Evolutionary conservation across 352 stramenopile species (phyloP).

Genomic region (Globisporangium recalcitrans): DNA sequence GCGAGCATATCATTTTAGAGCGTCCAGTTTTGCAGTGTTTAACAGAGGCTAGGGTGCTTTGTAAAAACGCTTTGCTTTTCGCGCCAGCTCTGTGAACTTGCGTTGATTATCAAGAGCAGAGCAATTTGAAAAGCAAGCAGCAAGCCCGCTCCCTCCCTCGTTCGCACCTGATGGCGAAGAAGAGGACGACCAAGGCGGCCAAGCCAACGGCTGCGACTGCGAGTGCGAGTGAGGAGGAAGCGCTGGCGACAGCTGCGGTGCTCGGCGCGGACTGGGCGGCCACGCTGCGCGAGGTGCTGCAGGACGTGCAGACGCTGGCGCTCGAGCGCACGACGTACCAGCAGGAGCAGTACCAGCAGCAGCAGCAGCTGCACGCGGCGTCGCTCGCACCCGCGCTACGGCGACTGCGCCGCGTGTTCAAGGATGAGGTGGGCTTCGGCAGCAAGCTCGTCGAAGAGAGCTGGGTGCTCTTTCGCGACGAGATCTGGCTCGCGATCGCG

Average conservation of each 20-base stretch:
- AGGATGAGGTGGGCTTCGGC: constrained; percentile 40
- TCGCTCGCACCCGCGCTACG: constrained; percentile 45
- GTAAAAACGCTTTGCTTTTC: no score
- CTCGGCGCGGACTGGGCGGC: constrained; percentile 47
- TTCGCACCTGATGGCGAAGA: background rate
- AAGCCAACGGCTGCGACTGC: background rate
- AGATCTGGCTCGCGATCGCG: constrained; percentile 48
- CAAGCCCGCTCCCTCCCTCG: background rate
- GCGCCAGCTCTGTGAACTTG: no score
- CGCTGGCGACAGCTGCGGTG: constrained; percentile 5
- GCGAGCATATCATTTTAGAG: no score
- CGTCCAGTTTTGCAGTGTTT: no score
- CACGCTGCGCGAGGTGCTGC: constrained; percentile 53
- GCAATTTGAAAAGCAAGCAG: constrained; percentile 2
- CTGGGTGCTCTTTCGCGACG: constrained; percentile 57
- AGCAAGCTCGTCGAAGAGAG: constrained; percentile 41
- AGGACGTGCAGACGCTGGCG: constrained; percentile 59
- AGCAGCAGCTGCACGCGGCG: constrained; percentile 8
- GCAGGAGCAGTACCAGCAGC: constrained; percentile 17
- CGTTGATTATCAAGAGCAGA: no score
- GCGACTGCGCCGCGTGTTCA: constrained; percentile 42
- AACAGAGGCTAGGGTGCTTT: no score
- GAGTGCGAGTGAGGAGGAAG: background rate
- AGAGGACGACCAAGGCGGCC: background rate
- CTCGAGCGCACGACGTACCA: constrained; percentile 45